Conservation (phyloP, 345 rosid genomes). For the Camelina laxa region DNA sequence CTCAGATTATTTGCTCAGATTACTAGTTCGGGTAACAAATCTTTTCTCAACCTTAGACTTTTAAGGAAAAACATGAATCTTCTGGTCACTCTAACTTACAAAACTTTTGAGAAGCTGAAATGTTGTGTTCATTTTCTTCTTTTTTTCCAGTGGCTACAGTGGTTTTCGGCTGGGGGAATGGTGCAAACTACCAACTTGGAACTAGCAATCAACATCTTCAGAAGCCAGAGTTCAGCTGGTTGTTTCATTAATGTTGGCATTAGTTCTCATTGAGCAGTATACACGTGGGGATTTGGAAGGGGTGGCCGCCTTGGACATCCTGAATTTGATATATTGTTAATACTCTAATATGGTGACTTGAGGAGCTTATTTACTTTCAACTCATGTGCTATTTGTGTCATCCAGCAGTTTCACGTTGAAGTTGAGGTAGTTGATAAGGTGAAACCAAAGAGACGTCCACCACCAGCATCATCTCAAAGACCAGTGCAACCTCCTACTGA, state of each 20-base stretch:
- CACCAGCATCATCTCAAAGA: too few relatives aligned
- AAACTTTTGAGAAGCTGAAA: constrained; percentile 26
- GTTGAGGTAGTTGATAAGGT: too few relatives aligned
- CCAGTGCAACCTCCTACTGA: too few relatives aligned
- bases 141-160: constrained; percentile 68
- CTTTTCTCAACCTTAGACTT: constrained; percentile 30
- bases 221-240: constrained; percentile 82
- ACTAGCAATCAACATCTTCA: constrained; percentile 89
- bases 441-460: too few relatives aligned
- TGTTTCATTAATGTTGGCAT: constrained; percentile 76
- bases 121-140: constrained; percentile 13
- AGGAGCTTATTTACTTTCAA: not conserved
- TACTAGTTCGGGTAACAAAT: constrained; percentile 60
- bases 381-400: too few relatives aligned
- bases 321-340: constrained; percentile 67
- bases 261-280: constrained; percentile 72
- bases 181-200: constrained; percentile 96
- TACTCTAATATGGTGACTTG: constrained; percentile 6
- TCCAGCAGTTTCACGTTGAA: too few relatives aligned
- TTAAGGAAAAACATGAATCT: constrained; percentile 22
- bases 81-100: constrained; percentile 2
- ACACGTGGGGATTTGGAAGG: constrained; percentile 99
- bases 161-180: constrained; percentile 98
- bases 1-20: constrained; percentile 56
- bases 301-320: constrained; percentile 99